phyloP scores from a whole-genome alignment of 2,329 filamentous ascomycete species.

The Didymella glomerata region DNA sequence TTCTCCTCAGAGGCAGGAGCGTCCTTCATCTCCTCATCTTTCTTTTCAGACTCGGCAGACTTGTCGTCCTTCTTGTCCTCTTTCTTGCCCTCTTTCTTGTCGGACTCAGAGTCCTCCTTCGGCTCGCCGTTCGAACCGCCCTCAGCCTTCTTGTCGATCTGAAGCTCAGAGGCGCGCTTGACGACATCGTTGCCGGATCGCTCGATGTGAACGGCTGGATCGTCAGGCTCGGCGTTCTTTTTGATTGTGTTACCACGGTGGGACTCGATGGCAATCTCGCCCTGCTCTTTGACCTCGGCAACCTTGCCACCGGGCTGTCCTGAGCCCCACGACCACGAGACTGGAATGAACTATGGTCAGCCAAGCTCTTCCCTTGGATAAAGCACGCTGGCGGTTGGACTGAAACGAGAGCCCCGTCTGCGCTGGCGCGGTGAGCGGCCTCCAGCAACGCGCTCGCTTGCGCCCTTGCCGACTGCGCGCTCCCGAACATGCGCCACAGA shows the following conservation, averaged over 20 bases:
- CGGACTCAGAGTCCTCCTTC: constrained; percentile 34
- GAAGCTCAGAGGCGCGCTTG: constrained; percentile 68
- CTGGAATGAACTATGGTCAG: constrained; percentile 50
- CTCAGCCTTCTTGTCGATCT: constrained; percentile 59
- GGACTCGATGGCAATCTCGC: constrained; percentile 67
- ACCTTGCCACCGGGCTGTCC: constrained; percentile 65
- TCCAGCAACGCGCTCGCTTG: constrained; percentile 12
- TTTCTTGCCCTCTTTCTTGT: constrained; percentile 47
- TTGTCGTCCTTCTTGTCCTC: constrained; percentile 38
- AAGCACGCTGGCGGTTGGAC: not conserved
- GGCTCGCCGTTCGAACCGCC: constrained; percentile 48
- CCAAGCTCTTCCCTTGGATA: not conserved
- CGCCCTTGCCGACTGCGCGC: not conserved
- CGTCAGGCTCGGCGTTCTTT: constrained; percentile 67
- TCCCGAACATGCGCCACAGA: not conserved
- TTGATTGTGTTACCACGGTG: constrained; percentile 70
- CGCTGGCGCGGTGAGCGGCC: constrained; percentile 9
- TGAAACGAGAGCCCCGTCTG: constrained; percentile 29
- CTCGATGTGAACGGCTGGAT: constrained; percentile 68
- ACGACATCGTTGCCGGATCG: constrained; percentile 71
- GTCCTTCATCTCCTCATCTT: constrained; percentile 50
- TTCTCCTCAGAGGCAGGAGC: constrained; percentile 34
- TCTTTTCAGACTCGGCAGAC: constrained; percentile 44
- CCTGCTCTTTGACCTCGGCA: constrained; percentile 65
- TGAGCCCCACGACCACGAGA: constrained; percentile 69